Evolutionary conservation across 495 filamentous ascomycete species (phyloP), one percentile per base, ranked within the genome.

Genomic region (Hyaloscypha bicolor): DNA sequence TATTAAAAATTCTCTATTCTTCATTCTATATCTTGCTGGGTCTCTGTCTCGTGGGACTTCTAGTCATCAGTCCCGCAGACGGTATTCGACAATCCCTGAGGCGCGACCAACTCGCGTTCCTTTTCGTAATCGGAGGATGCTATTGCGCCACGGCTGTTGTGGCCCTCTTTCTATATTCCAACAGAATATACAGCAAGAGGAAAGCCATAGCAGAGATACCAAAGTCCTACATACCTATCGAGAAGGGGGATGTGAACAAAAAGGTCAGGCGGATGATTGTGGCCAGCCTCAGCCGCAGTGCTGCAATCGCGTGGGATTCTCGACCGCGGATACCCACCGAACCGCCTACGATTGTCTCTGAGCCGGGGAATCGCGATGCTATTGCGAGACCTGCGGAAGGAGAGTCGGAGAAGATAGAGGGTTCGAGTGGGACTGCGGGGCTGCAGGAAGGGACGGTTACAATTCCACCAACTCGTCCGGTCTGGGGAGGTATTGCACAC

Each of bases 131-230:
- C 75, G 88, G 86, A 21, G 89, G 92, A 55, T 85, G 84, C 71
- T 94, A 96, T 74, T 73, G 96, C 56, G 79, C 94, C 30, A 93
- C 93, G 53, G 84, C 90, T 45, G 53, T 91, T 29, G 73, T 94
- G 60, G 83, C 91, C 31, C 74, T 87, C 45, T 86, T 97, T 52
- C 87, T 98, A 68, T 98, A 97, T 69, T 85, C 89, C 37, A 87
- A 87, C 31, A 83, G 96, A n/a, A 85, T 98, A n/a, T 97, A 93
- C 76, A 91, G 93, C 31, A 94, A 90, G 72, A 86, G 92, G 45
- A 90, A 81, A 39, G 88, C 90, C 14, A 83, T 99, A 29, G 82
- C 87, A 1, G 88, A 84, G 3, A 97, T 99, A 59, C 96, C 96
- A 1, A 93, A 93, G 72, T 78, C 85, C 59, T 93, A 89, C 84